These are phyloP conservation scores for Linnemannia zychae DNA, from an alignment of 192 early-diverging fungal genomes.

Conservation along the genomic window DNA sequence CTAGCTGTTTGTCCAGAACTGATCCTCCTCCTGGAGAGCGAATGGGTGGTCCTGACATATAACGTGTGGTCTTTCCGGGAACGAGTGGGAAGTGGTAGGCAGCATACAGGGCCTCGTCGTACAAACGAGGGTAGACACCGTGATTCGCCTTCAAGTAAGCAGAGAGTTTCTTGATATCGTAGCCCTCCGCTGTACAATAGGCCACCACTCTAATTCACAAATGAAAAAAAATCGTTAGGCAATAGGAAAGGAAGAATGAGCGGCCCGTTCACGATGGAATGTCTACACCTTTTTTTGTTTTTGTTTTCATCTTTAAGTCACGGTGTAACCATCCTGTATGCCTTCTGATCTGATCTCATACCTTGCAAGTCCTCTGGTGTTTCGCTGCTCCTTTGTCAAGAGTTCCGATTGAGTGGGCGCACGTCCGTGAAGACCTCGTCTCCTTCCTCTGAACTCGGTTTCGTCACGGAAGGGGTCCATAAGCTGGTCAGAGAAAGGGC, in stretches of 20 bases:
- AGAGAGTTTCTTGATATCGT: conserved; percentile 59
- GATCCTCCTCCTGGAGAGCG: conserved; percentile 63
- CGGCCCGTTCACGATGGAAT: conserved; percentile 3
- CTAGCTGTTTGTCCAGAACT: conserved; percentile 65
- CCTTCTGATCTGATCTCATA: conserved; percentile 2
- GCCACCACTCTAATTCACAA: conserved; percentile 70
- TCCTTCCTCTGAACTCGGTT: conserved; percentile 26
- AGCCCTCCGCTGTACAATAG: conserved; percentile 81
- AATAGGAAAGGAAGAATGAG: not conserved
- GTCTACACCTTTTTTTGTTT: not conserved
- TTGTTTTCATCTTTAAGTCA: not conserved
- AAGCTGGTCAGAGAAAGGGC: conserved; percentile 16
- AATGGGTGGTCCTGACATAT: conserved; percentile 44
- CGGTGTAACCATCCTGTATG: not conserved
- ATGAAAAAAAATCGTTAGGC: not conserved
- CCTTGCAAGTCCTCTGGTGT: conserved; percentile 60
- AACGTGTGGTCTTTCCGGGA: conserved; percentile 46
- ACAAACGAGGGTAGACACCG: conserved; percentile 64
- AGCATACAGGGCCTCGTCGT: conserved; percentile 69
- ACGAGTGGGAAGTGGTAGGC: conserved; percentile 69
- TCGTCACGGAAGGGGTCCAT: conserved; percentile 43
- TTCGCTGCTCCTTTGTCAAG: conserved; percentile 66
- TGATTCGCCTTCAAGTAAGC: conserved; percentile 63
- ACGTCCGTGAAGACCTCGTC: conserved; percentile 42
- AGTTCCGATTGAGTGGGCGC: conserved; percentile 67